These are phyloP conservation scores for Amphirosellinia nigrospora DNA, from an alignment of 495 filamentous ascomycete genomes.

Conservation along the genomic window DNA sequence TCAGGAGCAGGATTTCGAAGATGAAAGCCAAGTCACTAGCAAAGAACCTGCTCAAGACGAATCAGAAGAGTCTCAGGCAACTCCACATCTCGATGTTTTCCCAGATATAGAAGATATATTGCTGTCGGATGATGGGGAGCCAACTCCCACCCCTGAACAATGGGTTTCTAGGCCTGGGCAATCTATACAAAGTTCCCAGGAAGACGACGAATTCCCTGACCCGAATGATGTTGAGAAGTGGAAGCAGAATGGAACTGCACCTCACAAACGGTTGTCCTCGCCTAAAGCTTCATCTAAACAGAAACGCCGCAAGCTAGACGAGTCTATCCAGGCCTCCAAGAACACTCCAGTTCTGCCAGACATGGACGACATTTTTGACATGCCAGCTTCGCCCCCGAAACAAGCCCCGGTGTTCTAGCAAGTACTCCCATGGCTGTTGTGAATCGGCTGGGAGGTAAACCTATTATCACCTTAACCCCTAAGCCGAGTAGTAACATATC, in stretches of 20 bases:
- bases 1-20: conserved; percentile 57
- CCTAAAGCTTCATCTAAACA: conserved; percentile 31
- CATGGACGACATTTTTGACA: conserved; percentile 32
- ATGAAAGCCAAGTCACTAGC: conserved; percentile 53
- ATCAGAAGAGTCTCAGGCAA: conserved; percentile 38
- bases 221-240: conserved; percentile 38
- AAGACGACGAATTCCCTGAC: conserved; percentile 39
- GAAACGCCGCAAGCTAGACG: conserved; percentile 30
- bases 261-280: conserved; percentile 34
- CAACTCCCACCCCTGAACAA: conserved; percentile 23
- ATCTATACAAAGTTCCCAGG: conserved; percentile 32
- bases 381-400: conserved; percentile 39
- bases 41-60: conserved; percentile 28
- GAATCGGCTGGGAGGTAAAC: conserved; percentile 17
- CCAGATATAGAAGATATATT: conserved; percentile 38
- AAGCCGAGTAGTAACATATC: conserved; percentile 35
- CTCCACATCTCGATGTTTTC: conserved; percentile 30
- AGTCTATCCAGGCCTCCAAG: conserved; percentile 25
- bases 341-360: conserved; percentile 15
- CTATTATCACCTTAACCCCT: conserved; percentile 27
- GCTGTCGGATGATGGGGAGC: conserved; percentile 18
- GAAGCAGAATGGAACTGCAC: conserved; percentile 28
- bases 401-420: conserved; percentile 32
- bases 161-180: conserved; percentile 22
- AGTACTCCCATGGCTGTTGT: conserved; percentile 26